phyloP scores from a whole-genome alignment of 2,329 filamentous ascomycete species.

The Knufia fluminis region DNA sequence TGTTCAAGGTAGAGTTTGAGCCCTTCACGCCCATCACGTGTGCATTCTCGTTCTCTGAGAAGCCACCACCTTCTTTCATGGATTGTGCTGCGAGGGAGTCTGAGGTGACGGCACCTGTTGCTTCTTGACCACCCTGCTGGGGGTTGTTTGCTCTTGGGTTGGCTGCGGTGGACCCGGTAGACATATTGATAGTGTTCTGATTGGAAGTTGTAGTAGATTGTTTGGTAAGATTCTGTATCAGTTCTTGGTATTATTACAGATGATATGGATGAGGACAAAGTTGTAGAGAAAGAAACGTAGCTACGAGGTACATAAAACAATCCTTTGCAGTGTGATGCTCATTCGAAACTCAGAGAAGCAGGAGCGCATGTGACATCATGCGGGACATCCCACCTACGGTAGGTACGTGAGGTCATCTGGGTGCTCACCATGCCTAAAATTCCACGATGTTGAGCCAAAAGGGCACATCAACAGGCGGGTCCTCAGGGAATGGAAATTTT shows the following conservation, averaged over 20 bases:
- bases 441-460: neutral
- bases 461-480: neutral
- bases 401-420: neutral
- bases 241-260: neutral
- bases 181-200: slow-evolving; percentile 1
- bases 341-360: neutral
- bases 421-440: neutral
- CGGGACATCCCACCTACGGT: neutral
- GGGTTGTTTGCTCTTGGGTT: slow-evolving; percentile 29
- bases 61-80: slow-evolving; percentile 48
- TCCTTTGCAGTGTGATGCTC: neutral
- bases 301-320: neutral
- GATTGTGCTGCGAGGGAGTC: slow-evolving; percentile 74
- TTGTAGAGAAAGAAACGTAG: neutral
- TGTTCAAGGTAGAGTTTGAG: slow-evolving; percentile 47
- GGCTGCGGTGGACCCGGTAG: slow-evolving; percentile 15
- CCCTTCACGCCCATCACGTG: slow-evolving; percentile 43
- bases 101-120: slow-evolving; percentile 52
- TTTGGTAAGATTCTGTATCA: neutral
- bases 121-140: slow-evolving; percentile 50
- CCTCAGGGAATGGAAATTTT: neutral
- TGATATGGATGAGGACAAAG: neutral
- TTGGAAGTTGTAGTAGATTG: neutral
- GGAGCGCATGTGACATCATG: neutral
- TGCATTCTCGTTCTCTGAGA: slow-evolving; percentile 50